phyloP scores from a whole-genome alignment of 78 protist species.

The Planoprotostelium fungivorum region DNA sequence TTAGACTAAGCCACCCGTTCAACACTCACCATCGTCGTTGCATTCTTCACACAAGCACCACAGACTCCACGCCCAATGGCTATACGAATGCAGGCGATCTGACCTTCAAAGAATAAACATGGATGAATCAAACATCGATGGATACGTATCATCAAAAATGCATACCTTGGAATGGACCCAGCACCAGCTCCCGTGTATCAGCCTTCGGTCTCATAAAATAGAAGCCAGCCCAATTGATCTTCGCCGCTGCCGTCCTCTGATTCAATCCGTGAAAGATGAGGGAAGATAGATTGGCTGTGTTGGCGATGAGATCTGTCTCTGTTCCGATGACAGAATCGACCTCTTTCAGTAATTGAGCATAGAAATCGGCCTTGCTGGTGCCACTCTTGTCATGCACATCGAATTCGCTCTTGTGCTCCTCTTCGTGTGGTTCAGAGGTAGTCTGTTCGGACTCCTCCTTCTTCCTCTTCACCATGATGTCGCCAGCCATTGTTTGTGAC shows the following conservation, averaged over 20 bases:
- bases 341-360: neutral
- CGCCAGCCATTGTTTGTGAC: no score
- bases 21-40: neutral
- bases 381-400: neutral
- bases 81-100: conserved; percentile 10
- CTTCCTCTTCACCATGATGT: neutral
- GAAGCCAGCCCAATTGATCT: conserved; percentile 11
- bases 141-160: neutral
- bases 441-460: neutral
- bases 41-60: neutral
- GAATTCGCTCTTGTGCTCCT: neutral
- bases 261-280: neutral
- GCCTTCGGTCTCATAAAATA: neutral
- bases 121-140: neutral
- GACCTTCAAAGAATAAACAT: neutral
- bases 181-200: neutral
- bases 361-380: neutral
- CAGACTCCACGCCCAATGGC: conserved; percentile 8
- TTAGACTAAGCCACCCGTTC: neutral
- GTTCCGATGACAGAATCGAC: neutral
- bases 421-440: neutral
- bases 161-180: conserved; percentile 14
- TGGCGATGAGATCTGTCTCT: neutral
- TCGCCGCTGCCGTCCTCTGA: neutral
- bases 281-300: neutral